A percentile compares a stretch with the other conserved stretches of the same genome.
phyloP scores from a whole-genome alignment of 1,139 yeast genomes.

The Protomyces inouyei region DNA sequence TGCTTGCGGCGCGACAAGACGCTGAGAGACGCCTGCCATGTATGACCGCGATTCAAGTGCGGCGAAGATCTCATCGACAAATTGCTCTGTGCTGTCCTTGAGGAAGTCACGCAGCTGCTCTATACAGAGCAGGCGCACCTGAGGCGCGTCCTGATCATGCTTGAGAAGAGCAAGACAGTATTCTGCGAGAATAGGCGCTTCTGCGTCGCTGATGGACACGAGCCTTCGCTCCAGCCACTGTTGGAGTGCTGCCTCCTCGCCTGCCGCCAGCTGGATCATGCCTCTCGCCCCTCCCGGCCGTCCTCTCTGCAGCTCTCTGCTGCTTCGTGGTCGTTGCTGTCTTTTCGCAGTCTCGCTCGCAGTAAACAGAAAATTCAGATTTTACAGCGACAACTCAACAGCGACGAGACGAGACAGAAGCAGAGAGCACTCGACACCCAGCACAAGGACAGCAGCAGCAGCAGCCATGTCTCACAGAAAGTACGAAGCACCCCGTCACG shows the following conservation, averaged over 20 bases:
- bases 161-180: slow-evolving; percentile 46
- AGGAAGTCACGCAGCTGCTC: slow-evolving; percentile 42
- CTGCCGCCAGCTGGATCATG: slow-evolving; percentile 15
- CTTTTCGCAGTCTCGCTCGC: not conserved
- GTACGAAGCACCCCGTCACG: slow-evolving; percentile 99
- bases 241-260: slow-evolving; percentile 35
- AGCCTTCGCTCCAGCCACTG: slow-evolving; percentile 40
- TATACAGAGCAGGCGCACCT: slow-evolving; percentile 38
- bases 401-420: not conserved
- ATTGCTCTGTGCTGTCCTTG: slow-evolving; percentile 34
- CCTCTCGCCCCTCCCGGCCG: not conserved
- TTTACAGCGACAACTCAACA: not conserved
- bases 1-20: not conserved
- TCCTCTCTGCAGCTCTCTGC: not conserved
- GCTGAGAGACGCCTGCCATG: not conserved
- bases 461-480: slow-evolving; percentile 93
- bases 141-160: slow-evolving; percentile 41
- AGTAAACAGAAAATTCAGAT: not conserved
- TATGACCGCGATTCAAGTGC: slow-evolving; percentile 32
- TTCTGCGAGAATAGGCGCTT: slow-evolving; percentile 46
- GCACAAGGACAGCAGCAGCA: too few species aligned
- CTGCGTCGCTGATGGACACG: slow-evolving; percentile 43
- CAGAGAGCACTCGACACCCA: not conserved
- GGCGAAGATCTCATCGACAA: slow-evolving; percentile 39
- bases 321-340: not conserved